Evolutionary conservation across 495 filamentous ascomycete species (phyloP), one percentile per base, ranked within the genome.

Genomic region (Annulohypoxylon maeteangense): DNA sequence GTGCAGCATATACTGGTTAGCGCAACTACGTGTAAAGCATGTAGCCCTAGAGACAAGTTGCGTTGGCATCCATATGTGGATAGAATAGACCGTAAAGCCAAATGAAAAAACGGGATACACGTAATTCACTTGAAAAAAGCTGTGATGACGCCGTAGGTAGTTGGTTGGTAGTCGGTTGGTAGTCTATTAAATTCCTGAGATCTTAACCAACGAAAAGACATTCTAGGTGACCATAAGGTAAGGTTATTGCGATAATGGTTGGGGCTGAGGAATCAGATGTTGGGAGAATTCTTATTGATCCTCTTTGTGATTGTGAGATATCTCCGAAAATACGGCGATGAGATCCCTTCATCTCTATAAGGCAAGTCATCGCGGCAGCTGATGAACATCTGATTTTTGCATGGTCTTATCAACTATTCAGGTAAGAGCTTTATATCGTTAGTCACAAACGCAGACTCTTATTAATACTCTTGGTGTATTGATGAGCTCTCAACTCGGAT

Each of bases 11-110:
- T 7, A 47, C 3, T 47, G 18, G 44, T 25, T 53, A 53, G 48
- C 48, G 48, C 31, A n/a, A 51, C 23, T 51, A 29, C 47, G 20
- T 22, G 47, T 29, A 51, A 42, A n/a, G n/a, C 38, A 42, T n/a
- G 38, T 42, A 42, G 11, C 3, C 38, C 14, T 42, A 14, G 14
- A 23, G 44, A 23, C 12, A 11, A 18, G 42, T 45, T 22, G 42
- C n/a, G 14, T 45, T 45, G 6, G 42, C 42, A 45, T 45, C 36
- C 36, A 38, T 12, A 38, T 29, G 4, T 10, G 14, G n/a, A 27
- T 51, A 51, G 7, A 51, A 51, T 51, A 27, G 47, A 27, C 27
- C 2, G 6, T 29, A 29, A 14, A 25, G 48, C 22, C 31, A 16
- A 11, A 31, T 11, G 48, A 53, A n/a, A 12, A 25, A 14, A 7